Conservation (phyloP, 345 rosid genomes). For the Crucihimalaya himalaica region DNA sequence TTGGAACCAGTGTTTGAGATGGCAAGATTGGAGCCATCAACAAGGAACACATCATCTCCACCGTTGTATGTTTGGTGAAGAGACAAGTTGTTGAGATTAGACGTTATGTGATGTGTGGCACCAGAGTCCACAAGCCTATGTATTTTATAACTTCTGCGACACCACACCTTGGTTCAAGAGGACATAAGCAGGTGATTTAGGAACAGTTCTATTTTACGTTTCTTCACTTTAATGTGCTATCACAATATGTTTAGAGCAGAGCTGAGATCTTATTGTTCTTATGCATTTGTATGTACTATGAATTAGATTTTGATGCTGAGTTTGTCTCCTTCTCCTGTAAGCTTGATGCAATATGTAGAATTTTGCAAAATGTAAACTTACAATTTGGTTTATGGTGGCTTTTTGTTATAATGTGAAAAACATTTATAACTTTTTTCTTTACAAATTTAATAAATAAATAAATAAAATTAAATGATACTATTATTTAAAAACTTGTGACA, state of each 20-base stretch:
- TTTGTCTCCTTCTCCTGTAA: background rate
- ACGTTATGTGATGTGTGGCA: too few relatives aligned
- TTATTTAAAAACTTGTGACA: too few relatives aligned
- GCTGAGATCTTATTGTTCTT: too few relatives aligned
- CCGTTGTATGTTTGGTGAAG: too few relatives aligned
- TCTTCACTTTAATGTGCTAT: background rate
- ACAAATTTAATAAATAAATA: too few relatives aligned
- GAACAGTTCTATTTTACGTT: background rate
- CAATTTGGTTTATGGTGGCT: background rate
- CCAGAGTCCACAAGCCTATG: slow-evolving; percentile 46
- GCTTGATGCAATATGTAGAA: background rate
- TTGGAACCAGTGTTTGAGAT: too few relatives aligned
- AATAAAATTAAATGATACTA: too few relatives aligned
- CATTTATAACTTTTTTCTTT: too few relatives aligned
- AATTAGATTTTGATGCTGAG: background rate
- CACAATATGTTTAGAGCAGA: background rate
- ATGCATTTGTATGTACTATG: slow-evolving; percentile 3
- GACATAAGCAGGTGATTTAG: slow-evolving; percentile 76
- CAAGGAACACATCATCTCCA: too few relatives aligned
- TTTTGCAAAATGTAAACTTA: background rate
- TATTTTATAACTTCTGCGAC: slow-evolving; percentile 82
- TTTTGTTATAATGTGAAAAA: too few relatives aligned
- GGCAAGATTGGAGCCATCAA: too few relatives aligned
- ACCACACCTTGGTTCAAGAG: slow-evolving; percentile 88
- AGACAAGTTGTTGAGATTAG: too few relatives aligned